Evolutionary conservation across 352 stramenopile species (phyloP), one percentile per base, ranked within the genome.

Genomic region (Phytophthora aleatoria): DNA sequence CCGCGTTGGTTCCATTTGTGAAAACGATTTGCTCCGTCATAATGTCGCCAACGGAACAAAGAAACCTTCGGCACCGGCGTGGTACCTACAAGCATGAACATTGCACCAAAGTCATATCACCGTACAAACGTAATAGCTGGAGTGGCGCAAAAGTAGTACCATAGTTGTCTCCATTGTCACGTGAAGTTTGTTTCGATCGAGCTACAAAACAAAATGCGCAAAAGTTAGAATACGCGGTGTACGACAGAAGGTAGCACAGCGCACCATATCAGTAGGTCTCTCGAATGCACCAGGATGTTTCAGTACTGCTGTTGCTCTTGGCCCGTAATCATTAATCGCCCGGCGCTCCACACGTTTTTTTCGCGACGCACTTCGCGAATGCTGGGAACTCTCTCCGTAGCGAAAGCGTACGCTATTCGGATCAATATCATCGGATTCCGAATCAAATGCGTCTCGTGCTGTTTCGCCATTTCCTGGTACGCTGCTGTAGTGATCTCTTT

Each of bases 21-120:
- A 94, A 91, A 28, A 91, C 67, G 27, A 94, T 85, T 48, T 87
- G 67, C 61, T 94, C 82, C 8, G 68, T 87, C 79, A 92, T 90
- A 0, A 74, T 66, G 27, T 94, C 83, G 2, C 85, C 85, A 35
- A 90, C 71, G 8, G 78, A 76, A 57, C 85, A 94, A 33, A 94
- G 57, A 28, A 94, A 74, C 16, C 85, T 76, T 59, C 85, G 75
- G 49, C 85, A 92, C 13, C 84, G 72, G 42, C 83, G 71, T 16
- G 79, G 67, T 24, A 89, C 69, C 82, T 93, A 35, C 24, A 30
- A 9, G 33, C 10, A 56, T 8, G 4, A 62, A 28, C 24, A 58
- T 2, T 28, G 11, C 16, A 55, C 12, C 3, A 24, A 13, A 43
- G 43, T 71, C 52, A 69, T 39, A 16, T 26, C 2, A 41, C 1